Base-by-base conservation (phyloP, 768 basidiomycete genomes). In the Cyathus striatus region DNA sequence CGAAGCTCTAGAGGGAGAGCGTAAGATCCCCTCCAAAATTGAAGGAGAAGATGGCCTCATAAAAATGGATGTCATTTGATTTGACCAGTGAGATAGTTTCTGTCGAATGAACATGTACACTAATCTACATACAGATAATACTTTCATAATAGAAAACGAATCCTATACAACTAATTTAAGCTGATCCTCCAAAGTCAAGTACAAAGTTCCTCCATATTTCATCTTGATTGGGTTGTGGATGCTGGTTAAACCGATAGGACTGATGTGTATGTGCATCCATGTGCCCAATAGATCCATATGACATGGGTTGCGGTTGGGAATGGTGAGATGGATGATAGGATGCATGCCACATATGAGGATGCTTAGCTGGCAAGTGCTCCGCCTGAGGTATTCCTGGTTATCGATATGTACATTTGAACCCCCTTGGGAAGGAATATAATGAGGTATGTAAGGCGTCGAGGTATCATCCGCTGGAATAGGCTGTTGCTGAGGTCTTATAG, bases 1-100 rank as follows among this genome's bases (percentile, higher is more conserved):
- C 6, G 55, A 68, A 5, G 79, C 81, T 10, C 73, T 92, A 72
- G 81, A 83, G 39, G 49, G 64, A 18, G 69, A 71, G 14, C 79
- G 83, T 40, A 57, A 56, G 22, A 52, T 54, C 4, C 50, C 61
- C 10, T 40, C 42, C 13, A 27, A 51, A 5, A 53, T 68, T 14
- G 66, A 72, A 20, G 66, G 66, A 10, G 75, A 77, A 38, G 65
- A 72, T 21, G 64, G 63, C 38, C 59, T 85, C 20, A 67, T 83
- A 40, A 70, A 65, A 47, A 83, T 85, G 73, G 79, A 83, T 48
- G 44, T 27, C 25, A 14, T 12, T 14, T 38, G 13, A 16, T 14
- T n/a, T n/a, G n/a, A n/a, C n/a, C n/a, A n/a, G n/a, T n/a, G n/a
- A n/a, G n/a, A n/a, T n/a, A n/a, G n/a, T n/a, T n/a, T n/a, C n/a